A percentile compares a stretch with the other conserved stretches of the same genome.
Evolutionary conservation across 2,329 filamentous ascomycete genomes (phyloP).

Genomic region (Trichoderma atrobrunneum): DNA sequence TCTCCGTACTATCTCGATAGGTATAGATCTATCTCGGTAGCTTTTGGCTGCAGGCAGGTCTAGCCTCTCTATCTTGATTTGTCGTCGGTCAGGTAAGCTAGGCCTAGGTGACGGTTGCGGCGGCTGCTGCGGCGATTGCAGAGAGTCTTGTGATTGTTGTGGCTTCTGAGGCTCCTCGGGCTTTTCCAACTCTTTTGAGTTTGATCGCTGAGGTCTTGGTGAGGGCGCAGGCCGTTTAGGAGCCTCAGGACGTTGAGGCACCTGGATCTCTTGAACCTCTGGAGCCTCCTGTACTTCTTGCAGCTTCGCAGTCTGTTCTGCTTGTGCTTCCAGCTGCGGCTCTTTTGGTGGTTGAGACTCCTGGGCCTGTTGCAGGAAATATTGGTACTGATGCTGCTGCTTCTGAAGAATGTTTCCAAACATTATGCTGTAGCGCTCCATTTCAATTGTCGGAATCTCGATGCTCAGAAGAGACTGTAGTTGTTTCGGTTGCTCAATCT

Average conservation of each 20-base stretch:
- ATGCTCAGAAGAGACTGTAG: constrained; percentile 58
- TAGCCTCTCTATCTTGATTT: constrained; percentile 58
- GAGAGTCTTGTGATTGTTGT: not conserved
- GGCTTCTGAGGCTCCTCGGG: not conserved
- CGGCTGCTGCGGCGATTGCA: not conserved
- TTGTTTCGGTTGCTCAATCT: not conserved
- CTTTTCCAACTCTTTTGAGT: not conserved
- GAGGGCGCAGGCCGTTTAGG: not conserved
- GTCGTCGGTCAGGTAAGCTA: constrained; percentile 52
- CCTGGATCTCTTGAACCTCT: not conserved
- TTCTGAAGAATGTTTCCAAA: constrained; percentile 70
- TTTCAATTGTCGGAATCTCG: constrained; percentile 72
- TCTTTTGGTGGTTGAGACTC: not conserved
- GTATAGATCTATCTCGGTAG: constrained; percentile 34
- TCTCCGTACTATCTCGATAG: constrained; percentile 37
- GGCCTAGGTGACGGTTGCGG: not conserved
- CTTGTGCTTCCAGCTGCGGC: not conserved
- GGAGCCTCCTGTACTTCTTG: not conserved
- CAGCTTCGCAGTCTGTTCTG: not conserved
- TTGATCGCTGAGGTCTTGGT: not conserved
- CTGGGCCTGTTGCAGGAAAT: not conserved
- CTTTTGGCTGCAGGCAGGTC: constrained; percentile 35
- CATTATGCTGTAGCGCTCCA: constrained; percentile 95
- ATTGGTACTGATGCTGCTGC: constrained; percentile 22
- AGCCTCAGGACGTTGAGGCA: not conserved